phyloP scores from a whole-genome alignment of 164 flowering plant species.

The Magnolia officinalis region DNA sequence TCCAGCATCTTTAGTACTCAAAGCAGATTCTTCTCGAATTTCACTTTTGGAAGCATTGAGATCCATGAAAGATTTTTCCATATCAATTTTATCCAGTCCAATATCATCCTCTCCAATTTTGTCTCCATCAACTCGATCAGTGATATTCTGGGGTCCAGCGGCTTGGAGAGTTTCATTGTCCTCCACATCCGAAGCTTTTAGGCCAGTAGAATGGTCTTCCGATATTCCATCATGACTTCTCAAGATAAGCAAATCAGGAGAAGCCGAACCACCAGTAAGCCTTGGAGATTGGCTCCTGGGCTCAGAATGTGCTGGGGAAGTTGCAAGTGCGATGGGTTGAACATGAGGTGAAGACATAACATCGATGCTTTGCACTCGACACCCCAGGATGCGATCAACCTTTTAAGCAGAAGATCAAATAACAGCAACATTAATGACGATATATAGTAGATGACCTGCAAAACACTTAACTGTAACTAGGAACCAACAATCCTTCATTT shows the following conservation, averaged over 20 bases:
- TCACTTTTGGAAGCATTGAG: conserved; percentile 13
- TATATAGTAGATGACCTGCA: background rate
- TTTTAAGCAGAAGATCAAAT: conserved; percentile 20
- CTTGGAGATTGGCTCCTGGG: conserved; percentile 18
- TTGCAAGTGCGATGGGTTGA: conserved; percentile 1
- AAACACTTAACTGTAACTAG: background rate
- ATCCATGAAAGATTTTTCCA: conserved; percentile 14
- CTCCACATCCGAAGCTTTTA: conserved; percentile 27
- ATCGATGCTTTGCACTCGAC: conserved; percentile 52
- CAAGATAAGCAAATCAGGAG: conserved; percentile 24
- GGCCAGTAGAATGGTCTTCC: conserved; percentile 26
- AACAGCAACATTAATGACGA: background rate
- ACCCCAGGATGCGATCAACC: conserved; percentile 94
- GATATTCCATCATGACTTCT: conserved; percentile 25
- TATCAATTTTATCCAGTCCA: conserved; percentile 32
- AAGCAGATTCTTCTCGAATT: conserved; percentile 25
- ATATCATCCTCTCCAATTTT: conserved; percentile 21
- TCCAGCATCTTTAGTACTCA: conserved; percentile 19
- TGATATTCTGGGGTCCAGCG: conserved; percentile 16
- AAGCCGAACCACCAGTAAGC: conserved; percentile 21
- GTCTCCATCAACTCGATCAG: conserved; percentile 17
- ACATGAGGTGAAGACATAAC: conserved; percentile 17
- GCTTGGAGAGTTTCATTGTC: conserved; percentile 20
- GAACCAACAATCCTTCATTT: background rate
- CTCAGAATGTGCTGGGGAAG: conserved; percentile 9